These are phyloP conservation scores for Heterobasidion occidentale DNA, from an alignment of 1,284 basidiomycete species.

Conservation along the genomic window DNA sequence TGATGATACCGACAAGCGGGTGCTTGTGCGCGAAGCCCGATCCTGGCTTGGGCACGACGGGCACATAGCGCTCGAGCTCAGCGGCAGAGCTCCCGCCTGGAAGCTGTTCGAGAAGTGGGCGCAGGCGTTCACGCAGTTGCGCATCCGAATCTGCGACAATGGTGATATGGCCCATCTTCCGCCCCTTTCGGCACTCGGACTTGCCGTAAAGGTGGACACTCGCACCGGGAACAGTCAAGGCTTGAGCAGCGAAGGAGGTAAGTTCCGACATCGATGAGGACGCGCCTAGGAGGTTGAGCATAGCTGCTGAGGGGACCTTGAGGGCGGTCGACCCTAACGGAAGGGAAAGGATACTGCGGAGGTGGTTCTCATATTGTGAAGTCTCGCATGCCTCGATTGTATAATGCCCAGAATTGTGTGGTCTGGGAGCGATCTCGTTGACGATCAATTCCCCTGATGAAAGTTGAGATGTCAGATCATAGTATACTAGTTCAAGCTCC, in stretches of 20 bases:
- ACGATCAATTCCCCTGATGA: slow-evolving; percentile 68
- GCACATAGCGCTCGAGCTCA: slow-evolving; percentile 52
- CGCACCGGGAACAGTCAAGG: slow-evolving; percentile 69
- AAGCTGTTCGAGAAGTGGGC: slow-evolving; percentile 61
- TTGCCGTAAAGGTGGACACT: slow-evolving; percentile 93
- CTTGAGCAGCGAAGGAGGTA: slow-evolving; percentile 42
- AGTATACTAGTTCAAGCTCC: slow-evolving; percentile 17
- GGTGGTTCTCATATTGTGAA: slow-evolving; percentile 97
- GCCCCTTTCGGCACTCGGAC: slow-evolving; percentile 77
- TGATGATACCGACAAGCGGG: slow-evolving; percentile 91
- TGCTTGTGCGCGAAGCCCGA: slow-evolving; percentile 53
- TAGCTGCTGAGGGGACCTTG: slow-evolving; percentile 82
- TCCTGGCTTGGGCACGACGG: slow-evolving; percentile 32
- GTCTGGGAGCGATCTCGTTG: slow-evolving; percentile 98
- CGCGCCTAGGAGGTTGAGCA: slow-evolving; percentile 92
- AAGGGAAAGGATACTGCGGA: slow-evolving; percentile 89
- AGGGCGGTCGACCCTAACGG: slow-evolving; percentile 88
- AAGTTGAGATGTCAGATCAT: slow-evolving; percentile 5
- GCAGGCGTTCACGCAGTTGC: slow-evolving; percentile 62
- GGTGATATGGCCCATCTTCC: slow-evolving; percentile 99
- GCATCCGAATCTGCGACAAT: slow-evolving; percentile 82
- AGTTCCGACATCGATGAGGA: slow-evolving; percentile 62
- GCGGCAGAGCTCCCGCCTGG: slow-evolving; percentile 39
- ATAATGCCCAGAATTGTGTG: slow-evolving; percentile 98
- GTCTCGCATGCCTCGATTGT: slow-evolving; percentile 98